Evolutionary conservation across 306 rosid species (phyloP).

Genomic region (Rosa chinensis): DNA sequence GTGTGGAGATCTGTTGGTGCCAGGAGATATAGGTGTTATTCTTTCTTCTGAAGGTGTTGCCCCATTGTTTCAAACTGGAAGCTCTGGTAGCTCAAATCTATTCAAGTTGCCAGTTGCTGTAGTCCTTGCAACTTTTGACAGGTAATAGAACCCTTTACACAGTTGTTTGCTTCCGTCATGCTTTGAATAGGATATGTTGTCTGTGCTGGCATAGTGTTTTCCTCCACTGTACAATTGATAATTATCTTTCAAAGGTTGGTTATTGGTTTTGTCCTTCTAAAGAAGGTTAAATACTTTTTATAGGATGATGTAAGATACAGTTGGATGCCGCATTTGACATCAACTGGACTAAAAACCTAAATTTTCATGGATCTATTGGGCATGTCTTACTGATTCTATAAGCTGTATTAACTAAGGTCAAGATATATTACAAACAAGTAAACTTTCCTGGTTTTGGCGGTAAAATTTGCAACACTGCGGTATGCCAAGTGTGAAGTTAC

Average conservation of each 20-base stretch:
- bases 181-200: neutral
- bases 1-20: slow-evolving; percentile 37
- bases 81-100: slow-evolving; percentile 27
- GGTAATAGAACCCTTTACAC: slow-evolving; percentile 29
- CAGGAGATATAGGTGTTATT: slow-evolving; percentile 44
- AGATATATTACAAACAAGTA: neutral
- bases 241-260: neutral
- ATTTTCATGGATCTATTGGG: neutral
- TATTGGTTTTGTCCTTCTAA: neutral
- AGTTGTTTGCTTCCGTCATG: slow-evolving; percentile 2
- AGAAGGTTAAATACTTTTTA: neutral
- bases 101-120: slow-evolving; percentile 38
- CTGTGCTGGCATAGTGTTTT: neutral
- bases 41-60: slow-evolving; percentile 38
- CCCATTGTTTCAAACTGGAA: slow-evolving; percentile 33
- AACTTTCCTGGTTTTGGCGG: neutral
- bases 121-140: slow-evolving; percentile 43
- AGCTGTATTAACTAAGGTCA: neutral
- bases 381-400: neutral
- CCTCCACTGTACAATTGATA: neutral
- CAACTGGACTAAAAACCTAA: neutral
- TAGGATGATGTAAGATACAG: neutral
- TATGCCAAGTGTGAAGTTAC: neutral
- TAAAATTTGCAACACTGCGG: neutral
- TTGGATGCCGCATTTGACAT: neutral